phyloP scores from a whole-genome alignment of 805 yeast genomes.

The Myxozyma neotropica region DNA sequence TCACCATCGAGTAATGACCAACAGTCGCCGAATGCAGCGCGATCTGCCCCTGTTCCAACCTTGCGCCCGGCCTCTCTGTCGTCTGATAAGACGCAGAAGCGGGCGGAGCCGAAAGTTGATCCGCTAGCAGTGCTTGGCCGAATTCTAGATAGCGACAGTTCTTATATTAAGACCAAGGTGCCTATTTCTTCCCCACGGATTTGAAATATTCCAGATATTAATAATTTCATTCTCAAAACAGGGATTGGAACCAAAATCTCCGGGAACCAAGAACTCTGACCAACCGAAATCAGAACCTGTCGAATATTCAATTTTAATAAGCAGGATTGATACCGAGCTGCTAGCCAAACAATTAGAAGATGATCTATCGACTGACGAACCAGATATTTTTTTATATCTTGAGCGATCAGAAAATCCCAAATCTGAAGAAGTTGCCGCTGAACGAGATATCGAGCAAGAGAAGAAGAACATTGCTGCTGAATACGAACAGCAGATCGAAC shows the following conservation, averaged over 20 bases:
- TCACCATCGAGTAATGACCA: neutral
- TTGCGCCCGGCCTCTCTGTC: neutral
- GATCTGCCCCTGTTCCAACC: no score
- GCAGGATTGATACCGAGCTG: neutral
- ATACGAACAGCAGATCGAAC: constrained; percentile 27
- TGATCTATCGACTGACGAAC: neutral
- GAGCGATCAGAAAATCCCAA: neutral
- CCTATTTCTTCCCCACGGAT: neutral
- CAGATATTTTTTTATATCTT: constrained; percentile 3
- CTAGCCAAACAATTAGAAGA: constrained; percentile 6
- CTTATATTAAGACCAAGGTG: constrained; percentile 10
- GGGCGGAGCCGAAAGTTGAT: constrained; percentile 4
- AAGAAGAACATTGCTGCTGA: constrained; percentile 4
- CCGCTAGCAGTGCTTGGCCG: constrained; percentile 16
- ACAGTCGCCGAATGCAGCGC: neutral
- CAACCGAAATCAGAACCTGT: neutral
- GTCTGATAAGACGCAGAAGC: neutral
- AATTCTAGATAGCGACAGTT: constrained; percentile 19
- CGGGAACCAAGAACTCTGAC: neutral
- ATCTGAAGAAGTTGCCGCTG: neutral
- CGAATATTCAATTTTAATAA: constrained; percentile 2
- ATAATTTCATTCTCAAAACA: no score
- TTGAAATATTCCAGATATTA: no score
- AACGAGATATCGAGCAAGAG: neutral
- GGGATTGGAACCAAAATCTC: no score